Base-by-base conservation (phyloP, 345 rosid genomes). In the Eucalyptus decipiens region DNA sequence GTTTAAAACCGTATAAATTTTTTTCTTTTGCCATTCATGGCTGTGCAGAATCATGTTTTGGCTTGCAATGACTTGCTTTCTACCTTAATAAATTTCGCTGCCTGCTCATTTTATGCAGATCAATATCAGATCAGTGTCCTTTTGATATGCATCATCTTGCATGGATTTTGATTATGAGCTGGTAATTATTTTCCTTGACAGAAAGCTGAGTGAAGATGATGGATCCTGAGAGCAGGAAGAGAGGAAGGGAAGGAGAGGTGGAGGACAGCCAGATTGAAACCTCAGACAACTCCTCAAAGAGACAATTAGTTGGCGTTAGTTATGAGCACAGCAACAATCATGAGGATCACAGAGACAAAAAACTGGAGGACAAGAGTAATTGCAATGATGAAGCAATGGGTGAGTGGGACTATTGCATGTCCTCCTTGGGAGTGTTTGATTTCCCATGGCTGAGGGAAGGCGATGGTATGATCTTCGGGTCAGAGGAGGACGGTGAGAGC, bases 361-460 rank as follows among this genome's bases (percentile, higher is more conserved):
- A 43, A 37, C n/a, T 34, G 18, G 88, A 86, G 26, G 69, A 32
- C 28, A 86, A 54, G 87, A 48, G 87, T 28, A 85, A 85, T 32
- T 49, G 62, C 62, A 56, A 32, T 21, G 40, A 30, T 40, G 60
- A 51, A 86, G 89, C 30, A 37, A 21, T 6, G 85, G 85, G 42
- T 6, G 47, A 76, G 47, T 76, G 85, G 85, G 47, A 40, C 45
- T 76, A 40, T 76, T 76, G 85, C 85, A 76, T 76, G 85, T 76
- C 85, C 47, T 76, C 47, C 85, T 11, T 76, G 4, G 94, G 95
- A 52, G 97, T 94, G 34, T 95, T 95, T 47, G 97, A 95, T 89
- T 95, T 95, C 88, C 97, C 96, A 4, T 95, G 96, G 97, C 89
- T 94, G 69, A 91, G 90, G 48, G 88, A 60, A 43, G 88, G 88